Evolutionary conservation across 768 basidiomycete genomes (phyloP), one percentile per base, ranked within the genome.

Genomic region (Mycena albidolilacea): DNA sequence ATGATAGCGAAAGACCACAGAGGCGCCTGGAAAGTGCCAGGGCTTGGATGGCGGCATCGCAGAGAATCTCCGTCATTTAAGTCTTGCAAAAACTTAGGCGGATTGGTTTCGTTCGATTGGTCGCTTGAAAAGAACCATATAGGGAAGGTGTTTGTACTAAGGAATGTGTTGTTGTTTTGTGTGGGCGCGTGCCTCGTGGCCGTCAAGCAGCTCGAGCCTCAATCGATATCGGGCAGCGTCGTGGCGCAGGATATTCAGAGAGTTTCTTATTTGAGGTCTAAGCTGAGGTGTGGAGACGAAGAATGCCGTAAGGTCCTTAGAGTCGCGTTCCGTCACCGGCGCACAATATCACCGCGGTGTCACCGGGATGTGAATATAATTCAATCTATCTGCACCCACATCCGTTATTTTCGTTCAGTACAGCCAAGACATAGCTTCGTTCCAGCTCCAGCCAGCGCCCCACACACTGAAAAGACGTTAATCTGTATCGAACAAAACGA

Each of bases 391-490:
- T 39, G 17, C n/a, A 39, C 23, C 7, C 30, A 59, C 41, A 67
- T 21, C 19, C 23, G 14, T 21, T 52, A 8, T 17, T 59, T 71
- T 58, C 19, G 14, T 80, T 79, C 60, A 86, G 78, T 81, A 81
- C 17, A 85, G 77, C 88, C 89, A 89, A 37, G 89, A 88, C 82
- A 88, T 84, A 30, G 82, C 79, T 66, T 83, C 84, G 75, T 84
- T 87, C 82, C 84, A 87, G 17, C 79, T 76, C 89, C 89, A 90
- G 65, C 80, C 77, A 43, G 69, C 78, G 14, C 79, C 75, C 79
- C 81, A 84, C 14, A 83, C 80, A 35, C 82, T 86, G 60, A 43
- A 35, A 81, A 61, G n/a, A 79, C 77, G 67, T 58, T 37, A 39
- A 7, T 41, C 46, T 30, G 19, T 23, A 61, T 14, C 46, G 57